These are phyloP conservation scores for Actinomortierella ambigua DNA, from an alignment of 371 early-diverging fungal species.

Conservation along the genomic window DNA sequence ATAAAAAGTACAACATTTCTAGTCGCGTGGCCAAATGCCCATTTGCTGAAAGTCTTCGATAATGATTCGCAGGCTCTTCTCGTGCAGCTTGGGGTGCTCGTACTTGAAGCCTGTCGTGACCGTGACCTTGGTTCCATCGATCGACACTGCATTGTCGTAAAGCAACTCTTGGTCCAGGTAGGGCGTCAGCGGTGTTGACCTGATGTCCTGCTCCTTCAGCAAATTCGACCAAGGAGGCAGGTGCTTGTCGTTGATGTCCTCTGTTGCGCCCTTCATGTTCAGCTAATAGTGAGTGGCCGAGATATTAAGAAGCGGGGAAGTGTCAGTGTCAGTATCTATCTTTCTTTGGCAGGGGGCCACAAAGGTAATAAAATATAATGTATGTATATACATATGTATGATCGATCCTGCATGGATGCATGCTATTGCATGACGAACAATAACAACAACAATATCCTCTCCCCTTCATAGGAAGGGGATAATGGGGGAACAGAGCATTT, in stretches of 20 bases:
- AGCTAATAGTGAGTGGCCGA: conserved; percentile 48
- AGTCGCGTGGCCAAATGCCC: conserved; percentile 70
- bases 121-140: conserved; percentile 82
- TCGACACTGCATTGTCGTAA: conserved; percentile 76
- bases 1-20: too few relatives aligned
- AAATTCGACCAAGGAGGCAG: conserved; percentile 76
- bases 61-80: conserved; percentile 67
- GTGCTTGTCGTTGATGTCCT: conserved; percentile 94
- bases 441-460: too few relatives aligned
- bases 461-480: not conserved
- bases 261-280: conserved; percentile 81
- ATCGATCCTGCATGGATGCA: too few relatives aligned
- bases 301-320: too few relatives aligned
- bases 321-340: too few relatives aligned
- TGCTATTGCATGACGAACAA: too few relatives aligned
- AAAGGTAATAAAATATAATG: too few relatives aligned
- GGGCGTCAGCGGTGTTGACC: conserved; percentile 90
- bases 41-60: conserved; percentile 67
- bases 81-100: conserved; percentile 68
- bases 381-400: too few relatives aligned
- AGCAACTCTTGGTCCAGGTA: conserved; percentile 91
- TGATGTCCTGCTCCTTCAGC: conserved; percentile 61
- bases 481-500: conserved; percentile 5
- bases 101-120: conserved; percentile 74
- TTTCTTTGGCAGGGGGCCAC: too few relatives aligned